Conservation (phyloP, 169 alveolate genomes). For the Perkinsus chesapeaki region DNA sequence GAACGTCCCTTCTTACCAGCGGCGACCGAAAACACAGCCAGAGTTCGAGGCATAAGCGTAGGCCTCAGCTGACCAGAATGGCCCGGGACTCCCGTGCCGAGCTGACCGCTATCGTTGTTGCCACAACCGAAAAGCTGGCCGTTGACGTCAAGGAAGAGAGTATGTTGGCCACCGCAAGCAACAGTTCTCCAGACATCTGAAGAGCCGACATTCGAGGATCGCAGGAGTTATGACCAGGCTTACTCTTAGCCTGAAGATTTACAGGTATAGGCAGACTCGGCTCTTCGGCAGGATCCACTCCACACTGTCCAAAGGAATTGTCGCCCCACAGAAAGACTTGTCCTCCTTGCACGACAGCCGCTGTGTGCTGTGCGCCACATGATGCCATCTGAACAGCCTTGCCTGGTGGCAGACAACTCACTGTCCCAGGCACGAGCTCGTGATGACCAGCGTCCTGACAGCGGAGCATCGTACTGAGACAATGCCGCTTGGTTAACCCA, state of each 20-base stretch:
- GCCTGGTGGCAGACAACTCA: conserved; percentile 8
- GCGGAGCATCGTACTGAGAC: background rate
- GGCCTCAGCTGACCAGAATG: background rate
- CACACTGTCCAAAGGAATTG: conserved; percentile 43
- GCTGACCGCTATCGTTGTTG: background rate
- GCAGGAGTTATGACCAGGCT: background rate
- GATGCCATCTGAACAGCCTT: background rate
- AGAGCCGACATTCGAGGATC: background rate
- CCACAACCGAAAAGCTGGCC: background rate
- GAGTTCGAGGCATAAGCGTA: background rate
- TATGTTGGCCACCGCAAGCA: background rate
- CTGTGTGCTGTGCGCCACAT: background rate
- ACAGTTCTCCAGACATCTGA: background rate
- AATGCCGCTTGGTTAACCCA: background rate
- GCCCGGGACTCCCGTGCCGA: background rate
- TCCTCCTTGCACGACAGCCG: background rate
- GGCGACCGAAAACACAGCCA: background rate
- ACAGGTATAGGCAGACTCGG: background rate
- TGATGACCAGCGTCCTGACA: background rate
- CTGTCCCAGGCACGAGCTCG: conserved; percentile 21
- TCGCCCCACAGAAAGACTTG: conserved; percentile 40
- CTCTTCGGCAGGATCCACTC: conserved; percentile 3
- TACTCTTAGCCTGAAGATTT: background rate
- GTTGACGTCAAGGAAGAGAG: background rate
- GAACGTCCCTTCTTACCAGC: background rate